Evolutionary conservation across 345 rosid genomes (phyloP), one percentile per base, ranked within the genome.

Genomic region (Cardiospermum halicacabum): DNA sequence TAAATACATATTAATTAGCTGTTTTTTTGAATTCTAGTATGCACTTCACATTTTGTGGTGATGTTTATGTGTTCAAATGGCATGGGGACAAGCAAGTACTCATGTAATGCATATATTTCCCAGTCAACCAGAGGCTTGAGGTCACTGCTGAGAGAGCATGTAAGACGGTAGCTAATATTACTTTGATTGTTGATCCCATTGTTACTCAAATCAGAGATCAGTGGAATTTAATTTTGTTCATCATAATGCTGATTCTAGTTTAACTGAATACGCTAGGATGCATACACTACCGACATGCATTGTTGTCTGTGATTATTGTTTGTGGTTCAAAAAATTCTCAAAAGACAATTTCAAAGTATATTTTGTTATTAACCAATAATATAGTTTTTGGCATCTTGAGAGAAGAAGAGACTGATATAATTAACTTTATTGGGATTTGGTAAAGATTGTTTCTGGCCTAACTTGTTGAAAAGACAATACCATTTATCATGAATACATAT

Each of bases 121-220:
- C 88, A 78, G 74, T 94, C 97, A 58, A 94, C 89, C 53, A 84
- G 89, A 82, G 81, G 88, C 65, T 65, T 94, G 78, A 87, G 99
- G 75, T 85, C 95, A 19, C 72, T 55, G 62, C 67, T 94, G 61
- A 91, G 75, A 78, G 89, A 89, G 69, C 95, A 87, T 74, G 99
- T 94, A 85, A 87, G 97, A 74, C 53, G 48, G 68, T 24, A 27
- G 30, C 60, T 51, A 28, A 10, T 26, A 24, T 16, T 37, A 50
- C 59, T 24, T 53, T 34, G n/a, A n/a, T 25, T 3, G 31, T 36
- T 15, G 37, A 53, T 6, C 34, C n/a, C 21, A 11, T 4, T 60
- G 3, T 26, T 60, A 25, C 22, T 31, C 30, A 49, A 49, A 21
- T 26, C 45, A 11, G 36, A 37, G n/a, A 47, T 37, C 22, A 53